These are phyloP conservation scores for Geopyxis carbonaria DNA, from an alignment of 495 filamentous ascomycete genomes.

Conservation along the genomic window DNA sequence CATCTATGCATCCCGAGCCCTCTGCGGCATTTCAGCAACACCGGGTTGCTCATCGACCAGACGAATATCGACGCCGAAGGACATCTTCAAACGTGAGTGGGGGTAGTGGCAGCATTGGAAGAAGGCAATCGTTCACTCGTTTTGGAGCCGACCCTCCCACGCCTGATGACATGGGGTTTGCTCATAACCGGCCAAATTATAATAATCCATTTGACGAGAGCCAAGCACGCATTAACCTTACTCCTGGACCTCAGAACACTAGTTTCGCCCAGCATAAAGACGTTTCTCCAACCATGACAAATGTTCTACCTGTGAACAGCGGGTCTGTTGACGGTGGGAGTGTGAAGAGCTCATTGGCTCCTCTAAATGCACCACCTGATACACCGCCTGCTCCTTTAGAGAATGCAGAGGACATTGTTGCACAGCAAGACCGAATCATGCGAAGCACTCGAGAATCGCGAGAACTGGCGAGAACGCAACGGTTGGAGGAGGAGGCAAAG, in stretches of 20 bases:
- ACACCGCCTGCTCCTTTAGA: slow-evolving; percentile 17
- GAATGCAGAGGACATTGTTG: slow-evolving; percentile 41
- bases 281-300: slow-evolving; percentile 2
- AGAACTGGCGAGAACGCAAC: slow-evolving; percentile 58
- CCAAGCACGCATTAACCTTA: not conserved
- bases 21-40: slow-evolving; percentile 82
- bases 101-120: slow-evolving; percentile 53
- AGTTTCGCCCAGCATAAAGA: too few species aligned
- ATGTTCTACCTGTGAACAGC: not conserved
- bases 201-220: slow-evolving; percentile 2
- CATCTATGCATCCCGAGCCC: slow-evolving; percentile 64
- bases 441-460: slow-evolving; percentile 70
- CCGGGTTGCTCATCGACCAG: slow-evolving; percentile 50
- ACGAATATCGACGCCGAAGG: slow-evolving; percentile 57
- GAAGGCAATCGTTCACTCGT: slow-evolving; percentile 22
- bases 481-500: slow-evolving; percentile 60
- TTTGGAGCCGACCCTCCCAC: slow-evolving; percentile 15
- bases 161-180: slow-evolving; percentile 25
- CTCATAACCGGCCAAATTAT: slow-evolving; percentile 11
- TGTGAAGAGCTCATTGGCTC: too few species aligned
- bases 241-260: not conserved
- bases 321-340: too few species aligned
- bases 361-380: not conserved
- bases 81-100: slow-evolving; percentile 93
- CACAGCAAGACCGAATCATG: slow-evolving; percentile 70